Evolutionary conservation across 768 basidiomycete species (phyloP), one percentile per base, ranked within the genome.

Genomic region (Mycena latifolia): DNA sequence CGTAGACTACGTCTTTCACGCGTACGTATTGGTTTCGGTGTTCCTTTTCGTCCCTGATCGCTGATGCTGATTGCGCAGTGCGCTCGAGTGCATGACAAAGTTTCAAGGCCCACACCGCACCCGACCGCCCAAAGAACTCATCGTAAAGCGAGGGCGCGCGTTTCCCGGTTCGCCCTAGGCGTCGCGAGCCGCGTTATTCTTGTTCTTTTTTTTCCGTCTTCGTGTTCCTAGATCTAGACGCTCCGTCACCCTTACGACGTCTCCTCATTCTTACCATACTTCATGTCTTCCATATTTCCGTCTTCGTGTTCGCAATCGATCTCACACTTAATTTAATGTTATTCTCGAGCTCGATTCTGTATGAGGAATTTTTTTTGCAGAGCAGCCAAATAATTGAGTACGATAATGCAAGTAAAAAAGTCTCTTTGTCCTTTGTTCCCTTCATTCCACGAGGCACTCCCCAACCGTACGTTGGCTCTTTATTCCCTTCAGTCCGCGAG

Each of bases 101-200:
- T 58, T 58, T 14, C 56, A 58, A 17, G 37, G 56, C 17, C 8
- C 56, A 35, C 20, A 12, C 20, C 56, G 46, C 56, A 58, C 46
- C 43, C 56, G 46, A 7, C 56, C 17, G 22, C 29, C 56, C 45
- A 48, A 58, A 37, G 46, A 47, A 17, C 56, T 58, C 45, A n/a
- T 47, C 24, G 33, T 58, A 8, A 8, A 47, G 41, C 33, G 56
- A 15, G 31, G 12, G 31, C 22, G 14, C 9, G 56, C 56, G 24
- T 58, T 58, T 37, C 56, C 56, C 29, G 46, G 56, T 8, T 37
- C 24, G 22, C 45, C 56, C 20, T 58, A 58, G n/a, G n/a, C n/a
- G n/a, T n/a, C n/a, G n/a, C n/a, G n/a, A n/a, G n/a, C n/a, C n/a
- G n/a, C n/a, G n/a, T n/a, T n/a, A n/a, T n/a, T n/a, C n/a, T n/a